Evolutionary conservation across 306 rosid species (phyloP).

Genomic region (Carpinus fangiana): DNA sequence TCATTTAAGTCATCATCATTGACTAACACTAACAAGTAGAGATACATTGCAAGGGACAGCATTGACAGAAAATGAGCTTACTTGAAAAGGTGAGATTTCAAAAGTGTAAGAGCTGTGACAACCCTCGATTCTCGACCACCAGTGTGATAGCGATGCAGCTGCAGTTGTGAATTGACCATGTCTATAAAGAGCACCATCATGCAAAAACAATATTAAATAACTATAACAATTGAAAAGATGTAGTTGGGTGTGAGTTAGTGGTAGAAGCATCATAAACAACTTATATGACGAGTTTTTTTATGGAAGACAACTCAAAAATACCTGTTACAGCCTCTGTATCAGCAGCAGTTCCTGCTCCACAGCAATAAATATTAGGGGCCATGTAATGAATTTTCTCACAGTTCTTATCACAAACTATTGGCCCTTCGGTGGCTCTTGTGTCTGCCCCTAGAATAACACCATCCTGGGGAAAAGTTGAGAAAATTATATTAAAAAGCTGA

Average conservation of each 20-base stretch:
- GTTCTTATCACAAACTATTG: constrained; percentile 54
- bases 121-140: constrained; percentile 59
- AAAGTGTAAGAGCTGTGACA: constrained; percentile 51
- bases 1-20: neutral
- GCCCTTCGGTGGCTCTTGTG: constrained; percentile 60
- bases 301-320: constrained; percentile 13
- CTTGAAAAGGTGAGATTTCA: constrained; percentile 58
- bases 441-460: constrained; percentile 68
- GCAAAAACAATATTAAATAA: neutral
- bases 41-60: neutral
- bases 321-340: constrained; percentile 77
- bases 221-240: neutral
- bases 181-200: constrained; percentile 26
- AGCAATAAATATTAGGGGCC: constrained; percentile 64
- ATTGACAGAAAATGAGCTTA: constrained; percentile 9
- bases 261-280: constrained; percentile 2
- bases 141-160: constrained; percentile 61
- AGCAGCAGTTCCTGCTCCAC: constrained; percentile 73
- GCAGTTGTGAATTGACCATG: constrained; percentile 63
- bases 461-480: constrained; percentile 34
- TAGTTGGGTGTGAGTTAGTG: neutral
- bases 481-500: neutral
- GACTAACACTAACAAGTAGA: neutral
- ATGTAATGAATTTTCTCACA: constrained; percentile 63
- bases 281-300: neutral